Percentiles rank a stretch among this genome's conserved stretches.
Conservation (phyloP, 2,329 filamentous ascomycete species). For the Stenocarpella maydis region DNA sequence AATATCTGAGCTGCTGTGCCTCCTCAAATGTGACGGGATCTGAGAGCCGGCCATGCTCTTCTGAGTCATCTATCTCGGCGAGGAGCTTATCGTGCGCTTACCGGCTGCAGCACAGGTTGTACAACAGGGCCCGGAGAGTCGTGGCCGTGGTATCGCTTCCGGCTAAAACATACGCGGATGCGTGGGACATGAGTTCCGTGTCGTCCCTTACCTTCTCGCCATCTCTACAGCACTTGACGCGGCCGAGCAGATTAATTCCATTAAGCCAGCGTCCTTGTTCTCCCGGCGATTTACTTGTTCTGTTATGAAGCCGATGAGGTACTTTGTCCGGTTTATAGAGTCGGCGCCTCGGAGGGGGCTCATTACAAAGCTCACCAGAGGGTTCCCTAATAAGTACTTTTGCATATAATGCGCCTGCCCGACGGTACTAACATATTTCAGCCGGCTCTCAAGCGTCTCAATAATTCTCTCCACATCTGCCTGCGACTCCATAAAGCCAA, state of each 20-base stretch:
- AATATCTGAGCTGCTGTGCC: conserved; percentile 51
- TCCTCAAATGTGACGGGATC: conserved; percentile 48
- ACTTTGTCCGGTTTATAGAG: conserved; percentile 4
- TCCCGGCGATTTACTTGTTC: not conserved
- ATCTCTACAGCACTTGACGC: conserved; percentile 19
- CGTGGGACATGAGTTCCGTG: conserved; percentile 11
- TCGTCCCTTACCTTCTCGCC: conserved; percentile 25
- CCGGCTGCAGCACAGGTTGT: conserved; percentile 55
- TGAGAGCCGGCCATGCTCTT: conserved; percentile 42
- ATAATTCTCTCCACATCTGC: conserved; percentile 35
- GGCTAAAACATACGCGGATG: conserved; percentile 44
- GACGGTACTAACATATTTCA: conserved; percentile 7
- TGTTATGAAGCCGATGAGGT: conserved; percentile 11
- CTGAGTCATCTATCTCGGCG: conserved; percentile 50
- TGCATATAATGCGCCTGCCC: conserved; percentile 22
- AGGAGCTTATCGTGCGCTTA: conserved; percentile 50
- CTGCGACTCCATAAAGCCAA: conserved; percentile 34
- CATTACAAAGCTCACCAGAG: not conserved
- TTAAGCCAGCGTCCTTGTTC: not conserved
- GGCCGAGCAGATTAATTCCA: conserved; percentile 4
- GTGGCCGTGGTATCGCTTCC: conserved; percentile 61
- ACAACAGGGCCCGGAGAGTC: conserved; percentile 53
- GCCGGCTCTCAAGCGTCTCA: not conserved
- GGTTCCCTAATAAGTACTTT: not conserved
- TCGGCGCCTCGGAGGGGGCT: not conserved